Evolutionary conservation across 169 alveolate species (phyloP).

Genomic region (Cryptosporidium andersoni): DNA sequence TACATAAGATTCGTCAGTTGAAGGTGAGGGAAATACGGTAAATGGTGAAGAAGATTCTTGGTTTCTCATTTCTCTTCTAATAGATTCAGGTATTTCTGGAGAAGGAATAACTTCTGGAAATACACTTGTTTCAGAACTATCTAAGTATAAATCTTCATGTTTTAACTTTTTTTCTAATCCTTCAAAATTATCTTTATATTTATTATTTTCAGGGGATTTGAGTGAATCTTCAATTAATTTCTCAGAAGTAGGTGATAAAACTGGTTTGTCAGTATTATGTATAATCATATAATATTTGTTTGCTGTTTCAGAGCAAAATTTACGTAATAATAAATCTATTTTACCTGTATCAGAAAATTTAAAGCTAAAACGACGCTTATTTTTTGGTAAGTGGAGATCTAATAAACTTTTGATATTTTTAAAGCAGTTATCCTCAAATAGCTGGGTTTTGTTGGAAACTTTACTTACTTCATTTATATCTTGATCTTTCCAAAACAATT

Average conservation of each 20-base stretch:
- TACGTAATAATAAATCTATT: background rate
- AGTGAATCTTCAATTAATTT: background rate
- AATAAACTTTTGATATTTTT: conserved; percentile 24
- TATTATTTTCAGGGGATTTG: background rate
- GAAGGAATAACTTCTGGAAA: no score
- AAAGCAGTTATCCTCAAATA: conserved; percentile 43
- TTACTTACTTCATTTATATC: conserved; percentile 1
- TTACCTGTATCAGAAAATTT: conserved; percentile 21
- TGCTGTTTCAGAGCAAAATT: conserved; percentile 18
- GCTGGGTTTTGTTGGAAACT: conserved; percentile 1
- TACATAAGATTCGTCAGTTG: no score
- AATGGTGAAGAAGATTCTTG: no score
- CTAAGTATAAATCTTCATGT: background rate
- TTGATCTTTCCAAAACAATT: conserved; percentile 33
- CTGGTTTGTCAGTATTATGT: no score
- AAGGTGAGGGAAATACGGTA: no score
- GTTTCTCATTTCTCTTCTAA: no score
- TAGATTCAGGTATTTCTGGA: no score
- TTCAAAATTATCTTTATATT: background rate
- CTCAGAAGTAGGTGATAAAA: no score
- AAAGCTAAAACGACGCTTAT: conserved; percentile 9
- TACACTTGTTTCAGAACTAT: no score
- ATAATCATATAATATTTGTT: background rate
- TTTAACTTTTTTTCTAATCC: background rate
- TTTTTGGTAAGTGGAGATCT: conserved; percentile 56